Base-by-base conservation (phyloP, 2,329 filamentous ascomycete species). In the Cladophialophora psammophila region DNA sequence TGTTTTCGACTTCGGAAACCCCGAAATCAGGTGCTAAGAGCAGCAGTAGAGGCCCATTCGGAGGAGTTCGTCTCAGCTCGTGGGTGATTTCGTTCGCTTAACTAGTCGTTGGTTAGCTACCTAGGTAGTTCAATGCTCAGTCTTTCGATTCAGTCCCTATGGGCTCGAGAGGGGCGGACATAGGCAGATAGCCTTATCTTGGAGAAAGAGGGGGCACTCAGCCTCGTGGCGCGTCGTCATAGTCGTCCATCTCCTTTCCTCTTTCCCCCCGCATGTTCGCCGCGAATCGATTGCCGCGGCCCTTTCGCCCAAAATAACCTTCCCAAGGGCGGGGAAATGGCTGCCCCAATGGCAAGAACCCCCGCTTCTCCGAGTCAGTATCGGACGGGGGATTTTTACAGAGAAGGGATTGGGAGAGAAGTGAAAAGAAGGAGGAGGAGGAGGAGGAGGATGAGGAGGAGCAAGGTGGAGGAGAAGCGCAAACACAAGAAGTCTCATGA, bases 251-350 rank as follows among this genome's bases (percentile, higher is more conserved):
- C 20, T 5, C 20, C 20, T 26, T 48, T 5, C 20, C 20, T 26
- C 20, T 50, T 50, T 50, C 45, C 45, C 45, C 45, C 45, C 45
- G 45, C 45, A 50, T 50, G 45, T 50, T 50, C 45, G 45, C 45
- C 18, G 45, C 20, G 9, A 50, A 15, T 26, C 18, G 18, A 50
- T 50, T 50, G 45, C 45, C 45, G 45, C 45, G 45, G 45, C 42
- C n/a, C n/a, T 48, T 20, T 15, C 40, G 13, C 40, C 40, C 15
- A 42, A 42, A 42, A 5, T 3, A 42, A 42, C 40, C 4, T 7
- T 48, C 20, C n/a, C 45, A 50, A 26, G 45, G 45, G 45, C 45
- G 45, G 45, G 45, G 45, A 50, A 50, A 8, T 50, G 18, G 45
- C 45, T 50, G 26, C 26, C 26, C 10, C 13, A 31, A 18, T 2